A percentile compares a stretch with the other conserved stretches of the same genome.
These are phyloP conservation scores for Stachybotrys chartarum DNA, from an alignment of 2,329 filamentous ascomycete genomes.

Conservation along the genomic window DNA sequence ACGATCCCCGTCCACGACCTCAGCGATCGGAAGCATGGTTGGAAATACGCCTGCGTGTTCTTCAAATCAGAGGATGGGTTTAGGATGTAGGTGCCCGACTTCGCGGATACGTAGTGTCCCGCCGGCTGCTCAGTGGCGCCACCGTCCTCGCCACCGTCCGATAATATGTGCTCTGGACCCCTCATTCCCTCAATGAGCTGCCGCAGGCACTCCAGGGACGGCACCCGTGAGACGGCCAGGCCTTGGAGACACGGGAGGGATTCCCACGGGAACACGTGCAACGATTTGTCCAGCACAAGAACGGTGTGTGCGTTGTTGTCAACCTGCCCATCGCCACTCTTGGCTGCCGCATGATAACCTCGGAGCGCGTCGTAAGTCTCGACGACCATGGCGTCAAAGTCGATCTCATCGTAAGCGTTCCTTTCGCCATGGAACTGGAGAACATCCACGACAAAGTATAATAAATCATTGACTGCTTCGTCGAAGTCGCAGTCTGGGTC, in stretches of 20 bases:
- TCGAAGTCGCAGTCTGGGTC: conserved; percentile 68
- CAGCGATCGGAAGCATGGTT: conserved; percentile 54
- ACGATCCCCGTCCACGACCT: conserved; percentile 67
- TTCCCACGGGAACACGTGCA: conserved; percentile 94
- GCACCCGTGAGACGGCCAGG: conserved; percentile 76
- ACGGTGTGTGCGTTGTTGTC: conserved; percentile 63
- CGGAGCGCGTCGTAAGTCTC: conserved; percentile 80
- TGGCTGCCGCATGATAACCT: conserved; percentile 59
- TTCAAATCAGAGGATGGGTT: conserved; percentile 83
- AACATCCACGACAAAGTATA: conserved; percentile 95
- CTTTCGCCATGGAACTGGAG: conserved; percentile 93
- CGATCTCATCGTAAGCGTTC: conserved; percentile 96
- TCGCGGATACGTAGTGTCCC: conserved; percentile 48
- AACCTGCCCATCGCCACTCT: conserved; percentile 26
- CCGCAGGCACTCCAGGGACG: conserved; percentile 75
- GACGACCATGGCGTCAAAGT: conserved; percentile 86
- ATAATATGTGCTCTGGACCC: conserved; percentile 3
- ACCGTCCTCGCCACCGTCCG: conserved; percentile 3
- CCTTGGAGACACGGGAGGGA: conserved; percentile 79
- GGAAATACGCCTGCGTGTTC: conserved; percentile 71
- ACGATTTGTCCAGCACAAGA: conserved; percentile 80
- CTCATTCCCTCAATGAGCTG: conserved; percentile 58
- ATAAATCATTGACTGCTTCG: conserved; percentile 80
- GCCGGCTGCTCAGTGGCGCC: conserved; percentile 9
- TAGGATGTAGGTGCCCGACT: conserved; percentile 68